phyloP scores from a whole-genome alignment of 345 rosid species.

The Streptanthus diversifolius region DNA sequence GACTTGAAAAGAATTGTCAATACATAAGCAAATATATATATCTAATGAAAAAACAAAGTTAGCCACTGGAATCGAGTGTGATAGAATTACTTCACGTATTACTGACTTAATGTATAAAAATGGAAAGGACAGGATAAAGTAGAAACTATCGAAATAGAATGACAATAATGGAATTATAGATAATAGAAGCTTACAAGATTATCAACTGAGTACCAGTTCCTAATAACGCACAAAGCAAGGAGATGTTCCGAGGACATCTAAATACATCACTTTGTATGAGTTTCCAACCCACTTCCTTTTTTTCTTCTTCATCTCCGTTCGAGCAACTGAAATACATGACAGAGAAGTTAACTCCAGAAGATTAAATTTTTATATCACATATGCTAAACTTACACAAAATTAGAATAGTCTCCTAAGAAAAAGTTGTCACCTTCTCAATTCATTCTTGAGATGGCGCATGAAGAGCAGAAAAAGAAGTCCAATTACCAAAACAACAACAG shows the following conservation, averaged over 20 bases:
- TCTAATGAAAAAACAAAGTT: too few species aligned
- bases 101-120: neutral
- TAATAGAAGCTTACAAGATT: slow-evolving; percentile 52
- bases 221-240: slow-evolving; percentile 68
- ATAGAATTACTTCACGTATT: neutral
- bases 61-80: neutral
- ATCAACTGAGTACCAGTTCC: slow-evolving; percentile 78
- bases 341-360: slow-evolving; percentile 12
- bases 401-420: neutral
- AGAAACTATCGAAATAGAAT: neutral
- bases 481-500: slow-evolving; percentile 48
- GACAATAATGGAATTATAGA: neutral
- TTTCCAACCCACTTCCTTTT: slow-evolving; percentile 77
- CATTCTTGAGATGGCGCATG: slow-evolving; percentile 65
- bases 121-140: neutral
- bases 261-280: slow-evolving; percentile 72
- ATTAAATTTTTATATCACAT: neutral
- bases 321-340: slow-evolving; percentile 42
- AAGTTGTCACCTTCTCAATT: slow-evolving; percentile 51
- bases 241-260: slow-evolving; percentile 53
- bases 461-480: slow-evolving; percentile 55
- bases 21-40: neutral
- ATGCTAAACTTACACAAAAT: neutral
- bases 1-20: neutral
- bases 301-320: slow-evolving; percentile 69